Percentiles rank a stretch among this genome's conserved stretches.
Evolutionary conservation across 345 rosid species (phyloP).

Genomic region (Hibiscus mutabilis): DNA sequence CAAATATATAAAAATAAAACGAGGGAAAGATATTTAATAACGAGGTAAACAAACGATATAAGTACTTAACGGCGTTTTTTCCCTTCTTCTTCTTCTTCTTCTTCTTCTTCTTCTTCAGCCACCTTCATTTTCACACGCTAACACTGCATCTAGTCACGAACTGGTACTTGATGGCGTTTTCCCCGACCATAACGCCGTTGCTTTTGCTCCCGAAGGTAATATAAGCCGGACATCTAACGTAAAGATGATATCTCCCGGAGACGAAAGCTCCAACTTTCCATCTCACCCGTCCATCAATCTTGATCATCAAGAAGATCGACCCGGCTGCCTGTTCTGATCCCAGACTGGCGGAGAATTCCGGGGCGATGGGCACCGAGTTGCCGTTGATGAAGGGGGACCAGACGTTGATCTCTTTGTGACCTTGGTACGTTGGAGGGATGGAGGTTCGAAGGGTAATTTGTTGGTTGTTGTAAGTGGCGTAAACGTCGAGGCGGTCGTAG

Average conservation of each 20-base stretch:
- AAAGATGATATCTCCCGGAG: conserved; percentile 55
- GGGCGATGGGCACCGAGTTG: not conserved
- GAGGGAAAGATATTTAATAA: not conserved
- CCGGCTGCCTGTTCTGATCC: conserved; percentile 25
- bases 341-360: not conserved
- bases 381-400: not conserved
- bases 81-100: not conserved
- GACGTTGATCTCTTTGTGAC: not conserved
- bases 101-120: not conserved
- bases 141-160: conserved; percentile 2
- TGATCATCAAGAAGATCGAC: conserved; percentile 37
- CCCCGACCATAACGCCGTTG: not conserved
- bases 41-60: not conserved
- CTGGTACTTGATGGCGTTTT: not conserved
- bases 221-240: conserved; percentile 38
- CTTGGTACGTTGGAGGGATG: not conserved
- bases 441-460: not conserved
- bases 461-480: not conserved
- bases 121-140: not conserved
- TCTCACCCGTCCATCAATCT: conserved; percentile 75
- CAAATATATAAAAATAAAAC: not conserved
- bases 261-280: conserved; percentile 67
- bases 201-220: not conserved
- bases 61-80: conserved; percentile 14
- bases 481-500: not conserved